Conservation (phyloP, 2,329 filamentous ascomycete species). For the Aspergillus thermomutatus region DNA sequence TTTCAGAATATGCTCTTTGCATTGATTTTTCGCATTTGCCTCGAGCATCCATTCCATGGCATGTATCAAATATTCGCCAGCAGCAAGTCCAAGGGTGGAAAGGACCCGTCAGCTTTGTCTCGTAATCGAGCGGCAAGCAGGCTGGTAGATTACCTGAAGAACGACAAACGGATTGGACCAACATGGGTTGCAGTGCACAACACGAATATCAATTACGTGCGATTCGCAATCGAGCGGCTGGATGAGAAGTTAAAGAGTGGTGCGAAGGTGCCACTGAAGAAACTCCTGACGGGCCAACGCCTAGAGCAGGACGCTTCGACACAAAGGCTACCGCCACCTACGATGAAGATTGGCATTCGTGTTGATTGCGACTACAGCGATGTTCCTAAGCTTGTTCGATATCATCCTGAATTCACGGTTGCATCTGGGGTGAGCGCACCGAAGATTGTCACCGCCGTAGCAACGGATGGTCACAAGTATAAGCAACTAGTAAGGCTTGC, state of each 20-base stretch:
- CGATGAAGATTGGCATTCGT: constrained; percentile 76
- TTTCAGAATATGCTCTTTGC: constrained; percentile 76
- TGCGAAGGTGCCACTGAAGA: constrained; percentile 60
- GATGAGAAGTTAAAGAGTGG: constrained; percentile 66
- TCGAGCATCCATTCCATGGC: constrained; percentile 91
- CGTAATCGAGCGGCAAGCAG: constrained; percentile 70
- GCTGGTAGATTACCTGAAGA: constrained; percentile 61
- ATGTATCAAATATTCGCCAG: constrained; percentile 96
- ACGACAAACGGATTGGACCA: constrained; percentile 48
- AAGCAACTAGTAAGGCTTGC: constrained; percentile 68
- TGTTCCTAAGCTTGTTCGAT: constrained; percentile 69
- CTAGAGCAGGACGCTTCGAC: constrained; percentile 62
- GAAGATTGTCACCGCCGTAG: constrained; percentile 83
- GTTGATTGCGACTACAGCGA: constrained; percentile 70
- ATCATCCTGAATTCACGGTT: constrained; percentile 75
- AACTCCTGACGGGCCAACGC: constrained; percentile 59
- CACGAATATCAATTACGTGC: constrained; percentile 64
- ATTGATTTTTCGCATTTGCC: constrained; percentile 78
- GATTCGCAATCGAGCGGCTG: constrained; percentile 43
- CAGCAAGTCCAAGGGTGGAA: constrained; percentile 61
- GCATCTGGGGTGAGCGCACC: constrained; percentile 88
- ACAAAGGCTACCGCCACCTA: constrained; percentile 78
- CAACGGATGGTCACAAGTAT: constrained; percentile 72
- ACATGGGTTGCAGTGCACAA: constrained; percentile 72
- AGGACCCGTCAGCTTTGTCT: constrained; percentile 71